phyloP scores from a whole-genome alignment of 495 filamentous ascomycete genomes.

The Hypomontagnella submonticulosa region DNA sequence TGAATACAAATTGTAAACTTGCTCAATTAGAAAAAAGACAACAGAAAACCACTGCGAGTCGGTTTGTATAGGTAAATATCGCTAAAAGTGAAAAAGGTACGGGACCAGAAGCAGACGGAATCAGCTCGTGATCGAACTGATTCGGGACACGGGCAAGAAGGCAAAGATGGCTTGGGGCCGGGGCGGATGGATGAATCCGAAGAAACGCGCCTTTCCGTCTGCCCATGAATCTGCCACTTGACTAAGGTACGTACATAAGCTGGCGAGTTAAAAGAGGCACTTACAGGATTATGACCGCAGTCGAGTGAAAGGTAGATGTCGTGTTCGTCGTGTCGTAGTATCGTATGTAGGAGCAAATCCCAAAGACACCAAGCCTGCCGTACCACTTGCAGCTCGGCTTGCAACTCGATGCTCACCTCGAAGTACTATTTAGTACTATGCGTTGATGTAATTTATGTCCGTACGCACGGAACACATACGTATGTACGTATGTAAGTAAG shows the following conservation, averaged over 20 bases:
- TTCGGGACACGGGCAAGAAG: conserved; percentile 3
- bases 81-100: no score
- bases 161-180: conserved; percentile 9
- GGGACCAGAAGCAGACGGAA: neutral
- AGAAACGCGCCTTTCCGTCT: conserved; percentile 11
- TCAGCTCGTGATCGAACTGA: neutral
- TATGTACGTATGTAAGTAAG: conserved; percentile 18
- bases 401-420: conserved; percentile 13
- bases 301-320: neutral
- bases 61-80: no score
- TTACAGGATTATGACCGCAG: conserved; percentile 39
- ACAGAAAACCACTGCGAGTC: no score
- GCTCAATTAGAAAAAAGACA: no score
- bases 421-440: neutral
- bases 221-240: conserved; percentile 18
- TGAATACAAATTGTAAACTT: no score
- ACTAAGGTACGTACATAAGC: conserved; percentile 43
- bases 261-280: conserved; percentile 23
- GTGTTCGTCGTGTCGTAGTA: conserved; percentile 12
- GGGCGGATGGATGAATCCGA: conserved; percentile 36
- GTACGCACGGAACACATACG: conserved; percentile 19
- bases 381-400: conserved; percentile 9
- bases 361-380: conserved; percentile 17
- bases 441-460: neutral
- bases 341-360: conserved; percentile 12